Evolutionary conservation across 371 early-diverging fungal genomes (phyloP).

Genomic region (Furculomyces boomerangus): DNA sequence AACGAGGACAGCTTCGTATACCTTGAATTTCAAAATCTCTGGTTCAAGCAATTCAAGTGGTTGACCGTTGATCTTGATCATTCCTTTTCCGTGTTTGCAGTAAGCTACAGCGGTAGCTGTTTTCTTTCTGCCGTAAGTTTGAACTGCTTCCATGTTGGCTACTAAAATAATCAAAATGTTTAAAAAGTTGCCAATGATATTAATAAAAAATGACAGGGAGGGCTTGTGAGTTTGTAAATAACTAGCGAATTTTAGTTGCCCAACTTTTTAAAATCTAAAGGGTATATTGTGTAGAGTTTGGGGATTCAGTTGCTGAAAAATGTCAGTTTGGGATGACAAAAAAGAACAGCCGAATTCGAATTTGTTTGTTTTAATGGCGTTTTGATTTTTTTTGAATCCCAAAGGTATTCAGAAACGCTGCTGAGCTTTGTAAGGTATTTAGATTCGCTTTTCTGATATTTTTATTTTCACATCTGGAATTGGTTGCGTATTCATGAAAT

Average conservation of each 20-base stretch:
- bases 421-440: too few species aligned
- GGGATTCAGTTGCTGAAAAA: neutral
- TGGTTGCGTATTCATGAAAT: neutral
- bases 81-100: conserved; percentile 94
- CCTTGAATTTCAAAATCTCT: conserved; percentile 92
- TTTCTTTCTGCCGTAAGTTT: conserved; percentile 50
- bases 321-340: neutral
- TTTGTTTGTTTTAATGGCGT: too few species aligned
- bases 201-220: too few species aligned
- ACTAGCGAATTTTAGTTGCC: too few species aligned
- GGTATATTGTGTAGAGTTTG: neutral
- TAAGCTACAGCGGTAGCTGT: conserved; percentile 98
- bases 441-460: too few species aligned
- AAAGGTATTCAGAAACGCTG: too few species aligned
- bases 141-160: conserved; percentile 28
- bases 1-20: conserved; percentile 95
- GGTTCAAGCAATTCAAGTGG: conserved; percentile 94
- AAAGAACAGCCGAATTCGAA: neutral
- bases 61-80: conserved; percentile 95
- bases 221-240: too few species aligned
- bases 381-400: too few species aligned
- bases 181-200: too few species aligned
- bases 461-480: neutral
- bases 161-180: neutral
- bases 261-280: too few species aligned